Percentiles rank a stretch among this genome's conserved stretches.
Evolutionary conservation across 495 filamentous ascomycete species (phyloP).

Genomic region (Aspergillus sclerotioniger): DNA sequence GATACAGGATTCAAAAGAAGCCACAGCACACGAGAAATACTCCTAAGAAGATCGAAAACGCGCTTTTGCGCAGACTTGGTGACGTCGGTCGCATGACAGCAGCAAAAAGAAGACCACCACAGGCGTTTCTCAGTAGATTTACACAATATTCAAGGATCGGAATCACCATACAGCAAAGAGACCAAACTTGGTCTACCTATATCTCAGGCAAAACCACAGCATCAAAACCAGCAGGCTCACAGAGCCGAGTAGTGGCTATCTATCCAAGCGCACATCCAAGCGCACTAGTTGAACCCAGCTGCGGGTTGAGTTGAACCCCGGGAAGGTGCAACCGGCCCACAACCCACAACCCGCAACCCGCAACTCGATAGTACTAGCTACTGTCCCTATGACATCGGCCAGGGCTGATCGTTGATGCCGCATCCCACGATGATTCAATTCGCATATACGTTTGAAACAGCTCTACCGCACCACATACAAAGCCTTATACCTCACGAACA

Average conservation of each 20-base stretch:
- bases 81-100: background rate
- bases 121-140: background rate
- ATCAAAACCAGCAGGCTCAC: background rate
- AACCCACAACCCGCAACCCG: too few relatives aligned
- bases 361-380: background rate
- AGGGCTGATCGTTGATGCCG: background rate
- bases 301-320: background rate
- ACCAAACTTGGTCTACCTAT: too few relatives aligned
- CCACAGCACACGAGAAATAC: background rate
- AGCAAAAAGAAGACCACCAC: background rate
- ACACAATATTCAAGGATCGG: background rate
- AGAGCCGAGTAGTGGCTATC: background rate
- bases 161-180: background rate
- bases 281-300: background rate
- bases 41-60: background rate
- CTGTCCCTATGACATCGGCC: too few relatives aligned
- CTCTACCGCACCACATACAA: too few relatives aligned
- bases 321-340: too few relatives aligned
- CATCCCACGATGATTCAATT: background rate
- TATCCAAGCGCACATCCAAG: too few relatives aligned
- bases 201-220: background rate
- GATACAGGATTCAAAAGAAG: background rate
- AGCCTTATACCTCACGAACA: too few relatives aligned
- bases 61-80: background rate
- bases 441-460: too few relatives aligned